These are phyloP conservation scores for Camellia lanceoleosa DNA, from an alignment of 148 eudicot species.

Conservation along the genomic window DNA sequence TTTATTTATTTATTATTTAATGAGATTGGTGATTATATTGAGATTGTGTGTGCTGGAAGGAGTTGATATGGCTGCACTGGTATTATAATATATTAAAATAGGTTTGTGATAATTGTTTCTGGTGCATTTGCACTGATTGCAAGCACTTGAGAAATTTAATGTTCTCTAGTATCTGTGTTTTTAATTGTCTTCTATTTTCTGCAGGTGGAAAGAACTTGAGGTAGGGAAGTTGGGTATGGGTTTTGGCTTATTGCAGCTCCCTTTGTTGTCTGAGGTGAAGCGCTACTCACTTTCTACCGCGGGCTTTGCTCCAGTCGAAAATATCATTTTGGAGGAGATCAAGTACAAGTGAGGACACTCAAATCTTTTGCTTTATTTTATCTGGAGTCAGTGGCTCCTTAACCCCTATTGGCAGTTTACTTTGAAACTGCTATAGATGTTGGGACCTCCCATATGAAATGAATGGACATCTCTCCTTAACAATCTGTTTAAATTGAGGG, in stretches of 20 bases:
- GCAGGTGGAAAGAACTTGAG: conserved; percentile 77
- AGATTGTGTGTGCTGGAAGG: too few relatives aligned
- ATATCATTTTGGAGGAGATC: conserved; percentile 70
- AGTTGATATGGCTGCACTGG: too few relatives aligned
- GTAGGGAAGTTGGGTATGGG: conserved; percentile 95
- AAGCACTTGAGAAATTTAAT: background rate
- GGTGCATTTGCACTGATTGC: too few relatives aligned
- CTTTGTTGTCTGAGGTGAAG: conserved; percentile 79
- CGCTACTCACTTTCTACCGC: conserved; percentile 55
- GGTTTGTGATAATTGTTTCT: too few relatives aligned
- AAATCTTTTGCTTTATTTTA: background rate
- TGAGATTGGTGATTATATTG: too few relatives aligned
- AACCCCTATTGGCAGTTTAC: background rate
- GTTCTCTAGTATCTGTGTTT: background rate
- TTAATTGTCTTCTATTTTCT: background rate
- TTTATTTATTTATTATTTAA: too few relatives aligned
- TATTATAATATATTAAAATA: too few relatives aligned
- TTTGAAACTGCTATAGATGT: background rate
- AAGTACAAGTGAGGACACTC: conserved; percentile 70
- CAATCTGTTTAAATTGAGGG: too few relatives aligned
- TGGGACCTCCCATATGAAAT: background rate
- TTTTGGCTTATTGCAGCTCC: conserved; percentile 81
- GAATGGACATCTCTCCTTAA: background rate
- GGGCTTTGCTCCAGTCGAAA: conserved; percentile 70
- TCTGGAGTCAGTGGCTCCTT: conserved; percentile 3